Percentiles rank a stretch among this genome's conserved stretches.
phyloP scores from a whole-genome alignment of 192 early-diverging fungal genomes.

The Spinellus fusiger region DNA sequence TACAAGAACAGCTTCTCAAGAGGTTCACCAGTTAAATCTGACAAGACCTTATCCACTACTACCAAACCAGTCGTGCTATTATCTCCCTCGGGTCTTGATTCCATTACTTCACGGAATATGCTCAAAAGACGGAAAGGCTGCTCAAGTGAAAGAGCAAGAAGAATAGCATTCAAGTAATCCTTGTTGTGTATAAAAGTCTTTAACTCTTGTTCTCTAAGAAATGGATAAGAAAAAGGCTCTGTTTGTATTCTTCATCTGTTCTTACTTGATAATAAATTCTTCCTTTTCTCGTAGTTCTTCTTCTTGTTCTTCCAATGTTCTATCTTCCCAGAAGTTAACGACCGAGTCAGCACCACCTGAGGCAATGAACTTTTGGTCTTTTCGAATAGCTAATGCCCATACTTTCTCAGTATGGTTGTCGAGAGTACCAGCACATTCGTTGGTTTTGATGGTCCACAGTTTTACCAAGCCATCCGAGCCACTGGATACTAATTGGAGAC shows the following conservation, averaged over 20 bases:
- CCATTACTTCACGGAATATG: slow-evolving; percentile 60
- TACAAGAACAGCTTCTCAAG: slow-evolving; percentile 76
- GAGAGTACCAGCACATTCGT: slow-evolving; percentile 84
- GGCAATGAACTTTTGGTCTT: slow-evolving; percentile 65
- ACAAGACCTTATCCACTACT: slow-evolving; percentile 66
- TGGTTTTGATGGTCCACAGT: slow-evolving; percentile 90
- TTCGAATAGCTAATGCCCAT: slow-evolving; percentile 81
- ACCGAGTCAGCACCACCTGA: slow-evolving; percentile 90
- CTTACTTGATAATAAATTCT: slow-evolving; percentile 63
- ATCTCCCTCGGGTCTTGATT: slow-evolving; percentile 44
- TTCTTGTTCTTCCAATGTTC: slow-evolving; percentile 78
- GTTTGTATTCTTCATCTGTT: background rate
- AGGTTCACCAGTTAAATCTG: slow-evolving; percentile 56
- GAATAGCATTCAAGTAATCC: slow-evolving; percentile 90
- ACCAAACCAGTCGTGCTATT: slow-evolving; percentile 52
- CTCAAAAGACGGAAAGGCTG: slow-evolving; percentile 81
- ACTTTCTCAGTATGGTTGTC: slow-evolving; percentile 95
- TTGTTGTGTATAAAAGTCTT: slow-evolving; percentile 78
- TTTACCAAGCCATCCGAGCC: slow-evolving; percentile 95
- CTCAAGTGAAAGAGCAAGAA: slow-evolving; percentile 81
- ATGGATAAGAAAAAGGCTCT: background rate
- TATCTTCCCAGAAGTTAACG: slow-evolving; percentile 91
- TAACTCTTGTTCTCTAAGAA: slow-evolving; percentile 80
- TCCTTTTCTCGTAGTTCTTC: slow-evolving; percentile 66
- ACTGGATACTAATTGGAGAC: slow-evolving; percentile 80